Evolutionary conservation across 441 rosid species (phyloP), one percentile per base, ranked within the genome.

Genomic region (Capsella rubella): DNA sequence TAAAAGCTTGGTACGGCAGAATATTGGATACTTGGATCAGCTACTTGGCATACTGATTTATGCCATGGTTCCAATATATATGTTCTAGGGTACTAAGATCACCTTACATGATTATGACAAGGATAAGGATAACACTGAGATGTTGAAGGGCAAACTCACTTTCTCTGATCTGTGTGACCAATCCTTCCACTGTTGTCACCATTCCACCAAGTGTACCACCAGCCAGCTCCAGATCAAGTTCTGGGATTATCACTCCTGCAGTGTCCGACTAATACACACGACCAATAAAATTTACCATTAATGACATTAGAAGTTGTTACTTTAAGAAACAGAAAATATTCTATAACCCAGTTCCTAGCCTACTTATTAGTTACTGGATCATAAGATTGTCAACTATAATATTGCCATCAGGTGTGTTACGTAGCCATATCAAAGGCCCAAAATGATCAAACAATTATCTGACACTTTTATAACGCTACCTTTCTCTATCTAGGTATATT

Each of bases 111-210:
- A 34, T 56, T 51, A 21, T 51, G 13, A 51, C 55, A 51, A 51
- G 12, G 52, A 52, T 29, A 54, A 25, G 6, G 52, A 52, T 29
- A 54, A 32, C 15, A 53, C 13, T 11, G 59, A 71, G 34, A 40
- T 72, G 31, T 29, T 42, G 52, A 27, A 68, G 29, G 52, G 21
- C 10, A 70, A 55, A 81, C 98, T 88, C 76, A 93, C 99, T 95
- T 82, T 95, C 98, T 82, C 96, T 86, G 61, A 95, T 93, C 79
- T 95, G 86, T 72, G 97, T 86, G 65, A 93, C 87, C 78, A 95
- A 84, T n/a, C 98, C 98, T 81, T 95, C 98, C 51, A 95, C 97
- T 13, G 99, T 95, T 39, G 98, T 93, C 57, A 93, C 97, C 61
- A 91, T 31, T 74, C 97, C 99, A 67, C 98, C 99, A 47, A 93